Percentiles rank a stretch among this genome's conserved stretches.
These are phyloP conservation scores for Arthroderma sp. DNA, from an alignment of 2,329 filamentous ascomycete species.

Conservation along the genomic window DNA sequence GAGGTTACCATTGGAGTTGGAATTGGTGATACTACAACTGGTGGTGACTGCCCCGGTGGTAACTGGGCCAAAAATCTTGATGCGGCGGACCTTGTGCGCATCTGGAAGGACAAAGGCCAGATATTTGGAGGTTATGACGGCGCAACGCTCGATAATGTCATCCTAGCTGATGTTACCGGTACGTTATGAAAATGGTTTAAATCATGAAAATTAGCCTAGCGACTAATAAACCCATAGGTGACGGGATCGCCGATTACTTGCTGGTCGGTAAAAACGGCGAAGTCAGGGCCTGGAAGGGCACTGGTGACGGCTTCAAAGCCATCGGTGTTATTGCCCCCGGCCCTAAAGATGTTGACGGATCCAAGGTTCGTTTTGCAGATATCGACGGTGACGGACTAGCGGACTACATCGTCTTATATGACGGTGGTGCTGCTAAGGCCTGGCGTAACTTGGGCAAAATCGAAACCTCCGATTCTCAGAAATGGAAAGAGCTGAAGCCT, in stretches of 20 bases:
- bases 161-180: constrained; percentile 1
- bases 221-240: background rate
- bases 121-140: background rate
- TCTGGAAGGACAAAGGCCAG: background rate
- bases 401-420: background rate
- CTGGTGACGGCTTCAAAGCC: background rate
- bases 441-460: background rate
- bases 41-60: background rate
- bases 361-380: constrained; percentile 5
- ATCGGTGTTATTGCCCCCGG: constrained; percentile 2
- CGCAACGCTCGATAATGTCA: background rate
- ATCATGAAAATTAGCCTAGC: background rate
- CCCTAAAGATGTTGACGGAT: background rate
- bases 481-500: no score
- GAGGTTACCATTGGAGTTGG: background rate
- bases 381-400: background rate
- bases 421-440: background rate
- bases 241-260: constrained; percentile 1
- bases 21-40: background rate
- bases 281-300: constrained; percentile 1
- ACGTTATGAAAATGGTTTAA: background rate
- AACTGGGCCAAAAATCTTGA: constrained; percentile 1
- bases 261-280: background rate
- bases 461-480: no score
- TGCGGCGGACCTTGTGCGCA: background rate